Conservation (phyloP, 2,329 filamentous ascomycete genomes). For the Akanthomyces lecanii region DNA sequence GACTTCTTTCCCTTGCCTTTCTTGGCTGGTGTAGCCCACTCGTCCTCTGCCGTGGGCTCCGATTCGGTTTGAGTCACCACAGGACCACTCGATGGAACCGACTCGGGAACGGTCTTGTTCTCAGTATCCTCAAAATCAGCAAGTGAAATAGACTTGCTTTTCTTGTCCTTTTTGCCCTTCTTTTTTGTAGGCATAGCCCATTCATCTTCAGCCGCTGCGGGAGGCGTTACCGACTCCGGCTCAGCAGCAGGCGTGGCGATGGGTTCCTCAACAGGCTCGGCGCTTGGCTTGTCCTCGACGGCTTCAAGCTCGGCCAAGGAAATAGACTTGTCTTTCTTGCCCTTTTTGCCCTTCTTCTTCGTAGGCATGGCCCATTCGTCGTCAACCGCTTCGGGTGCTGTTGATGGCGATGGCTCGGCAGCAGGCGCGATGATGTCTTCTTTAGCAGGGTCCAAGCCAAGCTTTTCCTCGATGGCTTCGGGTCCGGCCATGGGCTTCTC, state of each 20-base stretch:
- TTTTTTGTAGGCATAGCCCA: constrained; percentile 29
- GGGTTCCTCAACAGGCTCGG: too few species aligned
- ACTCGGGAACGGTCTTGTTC: neutral
- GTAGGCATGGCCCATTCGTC: constrained; percentile 19
- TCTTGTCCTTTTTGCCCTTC: constrained; percentile 37
- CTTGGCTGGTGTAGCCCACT: neutral
- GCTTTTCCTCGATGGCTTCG: neutral
- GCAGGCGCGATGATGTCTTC: neutral
- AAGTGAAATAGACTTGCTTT: neutral
- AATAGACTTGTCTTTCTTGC: constrained; percentile 23
- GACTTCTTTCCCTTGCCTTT: constrained; percentile 16
- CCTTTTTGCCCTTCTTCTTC: constrained; percentile 39
- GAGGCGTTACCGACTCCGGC: neutral
- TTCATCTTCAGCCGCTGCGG: constrained; percentile 18
- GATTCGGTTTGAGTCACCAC: neutral
- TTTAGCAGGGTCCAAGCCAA: too few species aligned
- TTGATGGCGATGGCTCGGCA: neutral
- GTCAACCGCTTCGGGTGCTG: constrained; percentile 10
- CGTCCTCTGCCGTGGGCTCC: neutral
- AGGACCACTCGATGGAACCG: neutral
- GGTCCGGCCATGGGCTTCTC: neutral
- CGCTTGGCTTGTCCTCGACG: too few species aligned
- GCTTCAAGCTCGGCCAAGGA: neutral
- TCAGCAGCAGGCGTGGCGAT: neutral
- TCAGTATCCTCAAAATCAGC: constrained; percentile 5